phyloP scores from a whole-genome alignment of 2,329 filamentous ascomycete genomes.

The Tothia fuscella region DNA sequence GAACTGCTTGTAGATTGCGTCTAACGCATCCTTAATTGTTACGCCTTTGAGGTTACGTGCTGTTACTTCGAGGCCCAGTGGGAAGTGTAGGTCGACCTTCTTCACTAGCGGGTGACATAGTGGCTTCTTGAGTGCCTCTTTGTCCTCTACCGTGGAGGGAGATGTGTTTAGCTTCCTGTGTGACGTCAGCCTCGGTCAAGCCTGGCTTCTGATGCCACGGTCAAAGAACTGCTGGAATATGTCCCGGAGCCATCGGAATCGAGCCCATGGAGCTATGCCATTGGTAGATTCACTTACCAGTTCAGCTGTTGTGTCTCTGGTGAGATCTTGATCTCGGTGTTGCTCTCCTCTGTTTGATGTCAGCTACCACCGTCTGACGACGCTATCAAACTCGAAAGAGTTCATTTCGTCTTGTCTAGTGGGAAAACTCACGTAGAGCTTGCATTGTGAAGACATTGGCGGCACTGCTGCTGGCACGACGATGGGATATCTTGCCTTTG shows the following conservation, averaged over 20 bases:
- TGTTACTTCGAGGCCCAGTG: constrained; percentile 73
- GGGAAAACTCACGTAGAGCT: constrained; percentile 58
- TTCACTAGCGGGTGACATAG: constrained; percentile 76
- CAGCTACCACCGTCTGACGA: constrained; percentile 6
- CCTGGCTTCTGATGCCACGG: background rate
- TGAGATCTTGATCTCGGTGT: constrained; percentile 59
- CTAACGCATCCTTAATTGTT: constrained; percentile 91
- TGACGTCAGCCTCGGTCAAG: constrained; percentile 6
- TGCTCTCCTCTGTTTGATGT: constrained; percentile 52
- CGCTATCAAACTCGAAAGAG: constrained; percentile 6
- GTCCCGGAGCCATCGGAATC: background rate
- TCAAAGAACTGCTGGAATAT: background rate
- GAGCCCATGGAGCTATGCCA: background rate
- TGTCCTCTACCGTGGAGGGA: constrained; percentile 64
- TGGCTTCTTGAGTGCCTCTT: constrained; percentile 67
- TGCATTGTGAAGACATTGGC: constrained; percentile 71
- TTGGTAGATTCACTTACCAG: constrained; percentile 50
- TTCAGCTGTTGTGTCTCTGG: constrained; percentile 77
- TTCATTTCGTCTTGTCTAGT: background rate
- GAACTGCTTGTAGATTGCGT: constrained; percentile 91
- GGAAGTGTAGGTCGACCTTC: constrained; percentile 89
- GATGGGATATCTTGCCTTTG: constrained; percentile 37
- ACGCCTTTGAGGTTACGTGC: constrained; percentile 89
- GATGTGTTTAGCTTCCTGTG: constrained; percentile 89
- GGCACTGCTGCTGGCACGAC: constrained; percentile 60